phyloP scores from a whole-genome alignment of 768 basidiomycete species.

The Boletus pseudopeckii region DNA sequence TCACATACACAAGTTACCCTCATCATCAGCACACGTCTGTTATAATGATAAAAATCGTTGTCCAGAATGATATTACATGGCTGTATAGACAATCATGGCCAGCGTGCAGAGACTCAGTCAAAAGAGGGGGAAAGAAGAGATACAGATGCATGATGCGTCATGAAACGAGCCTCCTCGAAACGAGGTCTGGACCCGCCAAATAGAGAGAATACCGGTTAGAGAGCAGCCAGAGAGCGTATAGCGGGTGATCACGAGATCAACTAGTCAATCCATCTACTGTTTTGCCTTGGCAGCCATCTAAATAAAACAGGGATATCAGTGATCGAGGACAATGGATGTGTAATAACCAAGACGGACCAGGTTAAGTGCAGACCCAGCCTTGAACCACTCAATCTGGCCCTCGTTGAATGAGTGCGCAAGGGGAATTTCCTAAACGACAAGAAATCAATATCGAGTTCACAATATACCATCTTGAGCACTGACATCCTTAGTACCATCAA shows the following conservation, averaged over 20 bases:
- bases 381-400: conserved; percentile 98
- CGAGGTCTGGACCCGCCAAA: neutral
- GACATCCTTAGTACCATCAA: conserved; percentile 71
- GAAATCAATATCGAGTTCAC: conserved; percentile 9
- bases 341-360: conserved; percentile 47
- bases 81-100: conserved; percentile 17
- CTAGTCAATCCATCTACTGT: conserved; percentile 27
- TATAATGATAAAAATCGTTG: conserved; percentile 7
- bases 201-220: neutral
- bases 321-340: neutral
- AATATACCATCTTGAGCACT: conserved; percentile 15
- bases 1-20: neutral
- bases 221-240: conserved; percentile 4
- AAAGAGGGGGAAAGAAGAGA: neutral
- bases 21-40: neutral
- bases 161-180: neutral
- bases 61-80: conserved; percentile 25
- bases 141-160: neutral
- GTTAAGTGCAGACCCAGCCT: conserved; percentile 93
- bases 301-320: conserved; percentile 3
- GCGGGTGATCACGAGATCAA: neutral
- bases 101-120: conserved; percentile 6
- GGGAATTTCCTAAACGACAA: conserved; percentile 51
- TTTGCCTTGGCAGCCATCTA: conserved; percentile 72
- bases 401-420: conserved; percentile 96